phyloP scores from a whole-genome alignment of 768 basidiomycete genomes.

The Favolaschia claudopus region DNA sequence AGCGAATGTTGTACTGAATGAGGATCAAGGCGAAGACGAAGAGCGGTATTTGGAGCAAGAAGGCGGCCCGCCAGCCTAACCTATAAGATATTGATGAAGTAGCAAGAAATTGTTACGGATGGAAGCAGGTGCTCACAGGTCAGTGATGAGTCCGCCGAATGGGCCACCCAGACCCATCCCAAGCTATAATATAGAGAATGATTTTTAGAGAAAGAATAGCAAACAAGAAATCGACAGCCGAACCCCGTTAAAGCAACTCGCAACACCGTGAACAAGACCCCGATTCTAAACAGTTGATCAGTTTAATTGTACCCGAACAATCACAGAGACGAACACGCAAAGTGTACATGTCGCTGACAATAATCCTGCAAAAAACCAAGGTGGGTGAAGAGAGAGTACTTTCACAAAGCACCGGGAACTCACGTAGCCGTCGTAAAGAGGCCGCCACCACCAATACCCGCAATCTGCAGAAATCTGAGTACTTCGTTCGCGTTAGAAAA shows the following conservation, averaged over 20 bases:
- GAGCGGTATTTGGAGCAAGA: conserved; percentile 75
- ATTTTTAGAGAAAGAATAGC: background rate
- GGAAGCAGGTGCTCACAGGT: conserved; percentile 42
- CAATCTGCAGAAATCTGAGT: conserved; percentile 54
- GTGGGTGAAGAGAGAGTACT: no score
- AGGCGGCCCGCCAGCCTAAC: conserved; percentile 85
- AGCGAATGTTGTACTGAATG: conserved; percentile 64
- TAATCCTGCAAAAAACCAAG: conserved; percentile 54
- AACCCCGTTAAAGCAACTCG: conserved; percentile 79
- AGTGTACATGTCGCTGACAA: conserved; percentile 83
- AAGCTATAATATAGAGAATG: conserved; percentile 47
- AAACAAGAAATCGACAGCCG: no score
- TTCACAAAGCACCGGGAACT: no score
- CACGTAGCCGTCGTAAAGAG: conserved; percentile 75
- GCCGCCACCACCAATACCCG: conserved; percentile 84
- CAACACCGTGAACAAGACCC: conserved; percentile 75
- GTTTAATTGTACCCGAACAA: background rate
- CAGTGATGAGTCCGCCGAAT: conserved; percentile 75
- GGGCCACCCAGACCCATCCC: conserved; percentile 85
- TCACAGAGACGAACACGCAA: conserved; percentile 60
- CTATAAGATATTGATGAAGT: conserved; percentile 48
- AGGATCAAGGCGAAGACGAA: conserved; percentile 67
- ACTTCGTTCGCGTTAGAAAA: background rate
- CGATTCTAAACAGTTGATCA: conserved; percentile 69
- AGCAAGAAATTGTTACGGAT: background rate